A percentile compares a stretch with the other conserved stretches of the same genome.
phyloP scores from a whole-genome alignment of 192 early-diverging fungal species.

The Cetraspora pellucida region DNA sequence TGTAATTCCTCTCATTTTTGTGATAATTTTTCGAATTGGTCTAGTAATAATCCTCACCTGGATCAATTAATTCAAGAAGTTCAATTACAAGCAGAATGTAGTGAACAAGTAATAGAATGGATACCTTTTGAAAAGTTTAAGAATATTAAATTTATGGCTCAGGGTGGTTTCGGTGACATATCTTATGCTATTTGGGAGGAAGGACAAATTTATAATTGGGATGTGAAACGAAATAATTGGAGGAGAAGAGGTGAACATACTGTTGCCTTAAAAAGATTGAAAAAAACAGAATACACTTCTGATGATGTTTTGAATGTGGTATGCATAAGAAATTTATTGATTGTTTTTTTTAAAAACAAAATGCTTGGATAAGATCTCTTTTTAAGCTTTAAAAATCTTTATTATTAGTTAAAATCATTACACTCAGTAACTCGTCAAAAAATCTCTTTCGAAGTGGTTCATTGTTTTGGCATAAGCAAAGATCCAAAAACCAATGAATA shows the following conservation, averaged over 20 bases:
- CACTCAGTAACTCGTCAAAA: background rate
- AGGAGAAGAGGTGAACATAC: background rate
- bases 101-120: conserved; percentile 4
- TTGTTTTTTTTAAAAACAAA: background rate
- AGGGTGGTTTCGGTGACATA: conserved; percentile 12
- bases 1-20: background rate
- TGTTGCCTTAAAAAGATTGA: conserved; percentile 17
- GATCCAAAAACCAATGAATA: conserved; percentile 1
- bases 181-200: background rate
- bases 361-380: background rate
- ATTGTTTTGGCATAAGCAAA: conserved; percentile 11
- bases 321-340: background rate
- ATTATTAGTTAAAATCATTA: background rate
- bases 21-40: background rate
- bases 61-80: background rate
- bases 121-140: background rate
- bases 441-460: background rate
- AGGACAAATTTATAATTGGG: background rate
- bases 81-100: background rate
- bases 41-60: background rate
- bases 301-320: conserved; percentile 8
- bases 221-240: background rate
- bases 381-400: background rate
- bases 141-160: conserved; percentile 4
- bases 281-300: background rate